Percentiles rank a stretch among this genome's conserved stretches.
phyloP scores from a whole-genome alignment of 495 filamentous ascomycete genomes.

The Cercophora scortea region DNA sequence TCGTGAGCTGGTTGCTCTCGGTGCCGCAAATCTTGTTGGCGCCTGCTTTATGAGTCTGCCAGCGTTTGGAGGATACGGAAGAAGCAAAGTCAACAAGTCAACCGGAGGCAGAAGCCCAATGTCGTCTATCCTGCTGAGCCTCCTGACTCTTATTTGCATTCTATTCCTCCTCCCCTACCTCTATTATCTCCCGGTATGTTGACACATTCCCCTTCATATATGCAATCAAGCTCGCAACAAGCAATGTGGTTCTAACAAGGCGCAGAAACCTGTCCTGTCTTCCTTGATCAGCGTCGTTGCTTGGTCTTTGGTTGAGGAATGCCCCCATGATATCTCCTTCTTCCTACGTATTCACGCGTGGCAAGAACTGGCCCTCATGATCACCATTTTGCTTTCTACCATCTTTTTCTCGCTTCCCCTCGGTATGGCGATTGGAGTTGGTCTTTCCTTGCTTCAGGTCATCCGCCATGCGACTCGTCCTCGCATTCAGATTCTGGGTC shows the following conservation, averaged over 20 bases:
- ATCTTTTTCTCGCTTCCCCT: conserved; percentile 83
- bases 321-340: conserved; percentile 83
- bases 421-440: conserved; percentile 85
- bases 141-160: conserved; percentile 74
- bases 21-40: conserved; percentile 83
- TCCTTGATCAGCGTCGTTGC: conserved; percentile 95
- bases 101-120: conserved; percentile 92
- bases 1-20: conserved; percentile 87
- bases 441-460: conserved; percentile 78
- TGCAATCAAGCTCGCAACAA: no score
- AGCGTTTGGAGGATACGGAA: conserved; percentile 91
- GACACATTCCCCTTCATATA: no score
- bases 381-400: conserved; percentile 81
- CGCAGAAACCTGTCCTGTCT: conserved; percentile 86
- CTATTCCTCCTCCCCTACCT: conserved; percentile 81
- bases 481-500: conserved; percentile 93
- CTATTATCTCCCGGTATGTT: conserved; percentile 82
- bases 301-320: conserved; percentile 90
- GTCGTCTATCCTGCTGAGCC: conserved; percentile 74
- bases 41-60: conserved; percentile 86
- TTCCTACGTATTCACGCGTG: conserved; percentile 80
- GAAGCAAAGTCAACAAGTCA: conserved; percentile 88
- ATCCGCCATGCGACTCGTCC: conserved; percentile 85
- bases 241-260: conserved; percentile 11
- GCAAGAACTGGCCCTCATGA: conserved; percentile 78